Evolutionary conservation across 2,329 filamentous ascomycete genomes (phyloP), one percentile per base, ranked within the genome.

Genomic region (Mycosphaerella arachidis): DNA sequence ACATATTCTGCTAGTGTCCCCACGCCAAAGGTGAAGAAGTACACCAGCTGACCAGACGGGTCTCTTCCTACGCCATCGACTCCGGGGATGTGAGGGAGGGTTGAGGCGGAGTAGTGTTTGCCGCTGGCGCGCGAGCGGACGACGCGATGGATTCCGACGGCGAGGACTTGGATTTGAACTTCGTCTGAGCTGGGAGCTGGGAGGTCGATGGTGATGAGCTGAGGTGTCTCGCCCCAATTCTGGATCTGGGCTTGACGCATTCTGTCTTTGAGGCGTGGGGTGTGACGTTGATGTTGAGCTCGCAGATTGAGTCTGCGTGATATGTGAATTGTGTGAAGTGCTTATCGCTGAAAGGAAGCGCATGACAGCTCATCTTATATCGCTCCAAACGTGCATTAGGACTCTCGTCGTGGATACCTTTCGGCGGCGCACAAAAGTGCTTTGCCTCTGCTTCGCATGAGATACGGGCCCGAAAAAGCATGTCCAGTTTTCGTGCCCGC

Each of bases 121-220:
- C 84, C 83, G 1, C 77, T 63, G 18, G 83, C 83, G 31, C 82
- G 79, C 45, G 75, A 74, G 53, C 80, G 79, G 48, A 86, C 83
- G 4, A 86, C 72, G 12, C 78, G 76, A 68, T 84, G 83, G 13
- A 84, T 73, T 30, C 81, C 83, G 2, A 77, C 68, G 12, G 82
- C 82, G 52, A 82, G 66, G 61, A 86, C 75, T 63, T 78, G 80
- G 71, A 86, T 75, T 56, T 80, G 80, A 48, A 82, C 65, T 59
- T 78, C 73, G 30, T 71, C 69, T 27, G 56, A 4, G 16, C 71
- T 61, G 18, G 79, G 75, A 0, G 74, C 37, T 5, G 76, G 72
- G 4, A 74, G 72, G n/a, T 68, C 59, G 1, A 74, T 67, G 53
- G 68, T 48, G 45, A 53, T 59, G 59, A 73, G 76, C 48, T 66